Evolutionary conservation across 306 rosid species (phyloP).

Genomic region (Cercis canadensis): DNA sequence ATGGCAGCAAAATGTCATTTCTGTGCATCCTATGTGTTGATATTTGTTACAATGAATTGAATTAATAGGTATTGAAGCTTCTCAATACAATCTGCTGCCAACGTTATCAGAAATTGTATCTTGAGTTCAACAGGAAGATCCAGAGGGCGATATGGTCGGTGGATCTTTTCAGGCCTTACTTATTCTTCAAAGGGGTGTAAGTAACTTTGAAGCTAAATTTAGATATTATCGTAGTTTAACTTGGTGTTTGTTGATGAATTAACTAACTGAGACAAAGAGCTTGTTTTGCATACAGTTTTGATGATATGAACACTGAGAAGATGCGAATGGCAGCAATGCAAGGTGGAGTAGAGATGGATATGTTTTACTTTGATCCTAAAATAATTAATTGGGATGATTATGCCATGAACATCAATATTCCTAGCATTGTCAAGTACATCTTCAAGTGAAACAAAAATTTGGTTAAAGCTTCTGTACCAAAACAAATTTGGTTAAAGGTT

Average conservation of each 20-base stretch:
- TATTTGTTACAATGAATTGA: not conserved
- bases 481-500: too few species aligned
- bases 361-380: conserved; percentile 70
- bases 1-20: too few species aligned
- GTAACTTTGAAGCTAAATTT: not conserved
- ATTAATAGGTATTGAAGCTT: conserved; percentile 59
- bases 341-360: conserved; percentile 52
- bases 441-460: conserved; percentile 41
- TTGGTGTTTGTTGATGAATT: not conserved
- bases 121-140: conserved; percentile 13
- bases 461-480: too few species aligned
- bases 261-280: not conserved
- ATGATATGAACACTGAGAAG: conserved; percentile 64
- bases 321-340: conserved; percentile 49
- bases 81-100: conserved; percentile 57
- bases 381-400: conserved; percentile 78
- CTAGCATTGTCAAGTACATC: conserved; percentile 66
- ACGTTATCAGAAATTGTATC: not conserved
- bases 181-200: conserved; percentile 25
- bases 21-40: too few species aligned
- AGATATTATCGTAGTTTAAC: too few species aligned
- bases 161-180: conserved; percentile 24
- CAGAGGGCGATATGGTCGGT: conserved; percentile 14
- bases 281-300: conserved; percentile 58
- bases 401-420: conserved; percentile 57